A percentile compares a stretch with the other conserved stretches of the same genome.
phyloP scores from a whole-genome alignment of 306 rosid genomes.

The Casuarina cunninghamiana region DNA sequence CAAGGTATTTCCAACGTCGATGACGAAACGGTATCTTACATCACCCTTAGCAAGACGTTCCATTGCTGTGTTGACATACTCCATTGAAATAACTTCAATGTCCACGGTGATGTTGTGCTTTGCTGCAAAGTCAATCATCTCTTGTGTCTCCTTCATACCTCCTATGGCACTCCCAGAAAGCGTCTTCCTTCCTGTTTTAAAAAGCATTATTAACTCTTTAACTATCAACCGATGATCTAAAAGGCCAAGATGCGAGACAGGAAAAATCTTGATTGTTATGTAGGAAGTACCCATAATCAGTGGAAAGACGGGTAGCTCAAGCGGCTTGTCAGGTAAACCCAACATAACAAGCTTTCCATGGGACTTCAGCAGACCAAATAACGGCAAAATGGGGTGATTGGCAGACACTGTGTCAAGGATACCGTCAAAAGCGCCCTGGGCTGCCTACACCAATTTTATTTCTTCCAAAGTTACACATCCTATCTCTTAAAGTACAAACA shows the following conservation, averaged over 20 bases:
- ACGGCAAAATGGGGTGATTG: conserved; percentile 21
- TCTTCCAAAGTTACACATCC: too few relatives aligned
- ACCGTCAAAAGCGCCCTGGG: conserved; percentile 34
- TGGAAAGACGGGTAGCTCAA: conserved; percentile 26
- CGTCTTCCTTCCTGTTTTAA: conserved; percentile 14
- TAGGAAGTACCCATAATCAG: conserved; percentile 14
- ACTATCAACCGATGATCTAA: too few relatives aligned
- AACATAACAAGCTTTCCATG: conserved; percentile 40
- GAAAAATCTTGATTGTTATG: too few relatives aligned
- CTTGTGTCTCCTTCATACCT: conserved; percentile 34
- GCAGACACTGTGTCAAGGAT: conserved; percentile 45
- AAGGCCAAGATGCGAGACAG: too few relatives aligned
- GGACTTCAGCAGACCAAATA: conserved; percentile 23
- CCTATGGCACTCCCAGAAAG: conserved; percentile 14
- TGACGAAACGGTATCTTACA: conserved; percentile 26
- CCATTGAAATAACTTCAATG: conserved; percentile 10
- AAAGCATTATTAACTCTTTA: not conserved
- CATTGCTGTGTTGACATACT: conserved; percentile 27
- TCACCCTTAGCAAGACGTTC: conserved; percentile 18
- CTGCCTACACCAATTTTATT: conserved; percentile 24
- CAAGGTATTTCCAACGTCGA: conserved; percentile 27
- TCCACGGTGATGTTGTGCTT: conserved; percentile 27
- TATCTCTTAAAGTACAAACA: too few relatives aligned
- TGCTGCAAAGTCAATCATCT: conserved; percentile 37
- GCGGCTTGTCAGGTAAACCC: conserved; percentile 38